Evolutionary conservation across 106 monocot genomes (phyloP).

Genomic region (Dendrobium officinale): DNA sequence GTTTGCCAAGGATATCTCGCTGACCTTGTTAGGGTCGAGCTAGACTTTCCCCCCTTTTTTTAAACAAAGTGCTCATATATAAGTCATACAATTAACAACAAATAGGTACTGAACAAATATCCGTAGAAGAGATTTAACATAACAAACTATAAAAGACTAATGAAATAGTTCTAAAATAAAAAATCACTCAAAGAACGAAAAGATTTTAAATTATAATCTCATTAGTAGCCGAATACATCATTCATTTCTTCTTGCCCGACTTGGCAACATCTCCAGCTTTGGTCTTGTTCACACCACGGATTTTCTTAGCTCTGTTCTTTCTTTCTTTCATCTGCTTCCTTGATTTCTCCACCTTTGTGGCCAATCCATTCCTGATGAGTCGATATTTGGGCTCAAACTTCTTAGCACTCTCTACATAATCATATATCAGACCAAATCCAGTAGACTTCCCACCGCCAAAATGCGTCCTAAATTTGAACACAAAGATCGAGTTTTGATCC

Average conservation of each 20-base stretch:
- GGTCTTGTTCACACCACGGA: constrained; percentile 48
- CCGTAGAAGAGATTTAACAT: background rate
- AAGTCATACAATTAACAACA: no score
- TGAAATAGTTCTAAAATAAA: background rate
- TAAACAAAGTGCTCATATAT: no score
- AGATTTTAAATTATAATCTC: background rate
- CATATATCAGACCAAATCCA: no score
- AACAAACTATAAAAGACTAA: background rate
- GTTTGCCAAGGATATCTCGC: constrained; percentile 89
- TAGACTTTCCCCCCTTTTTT: constrained; percentile 56
- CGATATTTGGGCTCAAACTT: no score
- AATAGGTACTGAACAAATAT: background rate
- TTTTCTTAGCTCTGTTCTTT: constrained; percentile 49
- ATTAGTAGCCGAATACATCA: background rate
- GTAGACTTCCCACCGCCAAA: no score
- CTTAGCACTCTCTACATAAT: no score
- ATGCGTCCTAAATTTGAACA: no score
- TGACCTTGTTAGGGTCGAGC: constrained; percentile 83
- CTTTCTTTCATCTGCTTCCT: constrained; percentile 59
- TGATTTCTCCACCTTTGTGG: constrained; percentile 51
- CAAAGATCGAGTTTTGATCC: no score
- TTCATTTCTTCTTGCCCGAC: constrained; percentile 15
- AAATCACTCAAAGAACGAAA: background rate
- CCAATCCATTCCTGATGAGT: constrained; percentile 29
- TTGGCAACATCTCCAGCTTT: constrained; percentile 27